Evolutionary conservation across 441 rosid species (phyloP), one percentile per base, ranked within the genome.

Genomic region (Bocquillonia castaneifolia): DNA sequence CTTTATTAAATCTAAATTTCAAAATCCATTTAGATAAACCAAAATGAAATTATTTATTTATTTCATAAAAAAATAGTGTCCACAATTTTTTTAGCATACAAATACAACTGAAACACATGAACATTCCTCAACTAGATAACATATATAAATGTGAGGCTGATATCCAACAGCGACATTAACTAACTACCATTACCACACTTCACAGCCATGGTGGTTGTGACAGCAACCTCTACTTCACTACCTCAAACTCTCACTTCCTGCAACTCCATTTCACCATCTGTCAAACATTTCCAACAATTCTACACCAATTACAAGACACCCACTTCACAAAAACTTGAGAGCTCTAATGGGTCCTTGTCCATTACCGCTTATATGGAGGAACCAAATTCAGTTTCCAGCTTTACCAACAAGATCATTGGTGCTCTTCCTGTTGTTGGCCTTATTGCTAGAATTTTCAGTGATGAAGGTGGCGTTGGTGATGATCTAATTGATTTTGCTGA

Each of bases 401-500:
- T 91, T 67, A 93, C 88, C 37, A 93, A 53, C 74, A 87, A 82
- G 74, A 89, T 91, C 72, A 81, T 88, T 59, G 97, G 97, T 14
- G 85, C 97, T 10, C 92, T 93, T 44, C 97, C 99, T 6, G 86
- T 93, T 1, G 25, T 93, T 3, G 99, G 99, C 50, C 99, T 93
- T 51, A 63, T 93, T 4, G 99, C 95, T 0, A 78, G 99, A 74
- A 88, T 93, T 64, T 61, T 88, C 74, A 86, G 84, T 60, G 95
- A 91, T 36, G 97, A 93, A 81, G 99, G 97, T 18, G 97, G 99
- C 12, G 90, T 93, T 23, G 99, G 99, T 5, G 72, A 77, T 57
- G 97, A 93, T 72, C 78, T 77, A 25, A 81, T 93, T 48, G 99
- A 93, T 76, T 91, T 93, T 66, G 99, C 99, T 0, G 99, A 93